Conservation (phyloP, 1,284 basidiomycete species). For the Ustilago bromivora region DNA sequence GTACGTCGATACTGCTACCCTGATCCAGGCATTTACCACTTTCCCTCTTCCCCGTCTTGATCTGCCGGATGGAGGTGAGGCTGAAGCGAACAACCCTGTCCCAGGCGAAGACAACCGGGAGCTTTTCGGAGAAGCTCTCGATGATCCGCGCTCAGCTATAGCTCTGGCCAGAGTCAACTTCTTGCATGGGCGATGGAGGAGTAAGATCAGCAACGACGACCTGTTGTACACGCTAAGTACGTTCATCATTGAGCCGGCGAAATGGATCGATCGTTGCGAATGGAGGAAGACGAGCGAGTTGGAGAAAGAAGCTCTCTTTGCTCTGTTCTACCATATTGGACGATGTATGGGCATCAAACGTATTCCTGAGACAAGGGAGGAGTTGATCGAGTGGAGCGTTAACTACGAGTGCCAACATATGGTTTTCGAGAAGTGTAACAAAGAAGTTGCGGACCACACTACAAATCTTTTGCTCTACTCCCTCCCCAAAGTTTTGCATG, state of each 20-base stretch:
- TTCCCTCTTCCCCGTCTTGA: constrained; percentile 80
- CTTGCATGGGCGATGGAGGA: constrained; percentile 39
- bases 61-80: constrained; percentile 70
- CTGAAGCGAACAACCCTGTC: not conserved
- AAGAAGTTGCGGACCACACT: constrained; percentile 47
- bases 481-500: constrained; percentile 21
- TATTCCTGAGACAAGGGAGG: constrained; percentile 39
- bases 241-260: constrained; percentile 43
- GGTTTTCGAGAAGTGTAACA: constrained; percentile 35
- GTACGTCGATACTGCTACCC: constrained; percentile 47
- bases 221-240: constrained; percentile 50
- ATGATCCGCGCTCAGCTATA: constrained; percentile 48
- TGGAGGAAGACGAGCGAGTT: constrained; percentile 28
- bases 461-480: constrained; percentile 37
- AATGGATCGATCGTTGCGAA: constrained; percentile 46
- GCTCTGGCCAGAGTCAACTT: constrained; percentile 49
- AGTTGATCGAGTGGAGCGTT: constrained; percentile 33
- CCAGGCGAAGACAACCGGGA: constrained; percentile 22
- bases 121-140: constrained; percentile 26
- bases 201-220: constrained; percentile 54
- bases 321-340: constrained; percentile 46
- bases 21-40: constrained; percentile 65
- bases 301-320: constrained; percentile 51
- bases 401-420: constrained; percentile 43
- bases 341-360: constrained; percentile 45